phyloP scores from a whole-genome alignment of 1,284 basidiomycete genomes.

The Ganoderma resinaceum region DNA sequence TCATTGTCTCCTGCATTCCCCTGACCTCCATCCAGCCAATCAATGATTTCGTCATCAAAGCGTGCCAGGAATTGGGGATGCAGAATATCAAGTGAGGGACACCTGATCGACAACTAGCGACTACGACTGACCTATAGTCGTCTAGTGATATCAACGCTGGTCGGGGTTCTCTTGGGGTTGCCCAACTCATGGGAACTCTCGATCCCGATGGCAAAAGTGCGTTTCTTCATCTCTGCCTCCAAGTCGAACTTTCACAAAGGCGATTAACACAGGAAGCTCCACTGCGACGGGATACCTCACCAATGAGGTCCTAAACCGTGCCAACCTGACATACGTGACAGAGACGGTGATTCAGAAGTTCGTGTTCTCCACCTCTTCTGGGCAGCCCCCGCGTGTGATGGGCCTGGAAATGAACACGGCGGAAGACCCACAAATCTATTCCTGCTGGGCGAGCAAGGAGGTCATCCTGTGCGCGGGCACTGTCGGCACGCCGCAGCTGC shows the following conservation, averaged over 20 bases:
- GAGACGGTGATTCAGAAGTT: constrained; percentile 39
- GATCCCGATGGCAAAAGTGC: constrained; percentile 41
- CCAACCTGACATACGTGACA: constrained; percentile 50
- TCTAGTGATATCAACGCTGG: constrained; percentile 41
- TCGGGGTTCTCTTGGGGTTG: constrained; percentile 37
- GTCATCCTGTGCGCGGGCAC: constrained; percentile 52
- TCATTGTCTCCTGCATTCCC: too few species aligned
- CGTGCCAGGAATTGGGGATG: constrained; percentile 35
- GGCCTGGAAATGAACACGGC: constrained; percentile 42
- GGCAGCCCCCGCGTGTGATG: constrained; percentile 29
- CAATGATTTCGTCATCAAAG: constrained; percentile 21
- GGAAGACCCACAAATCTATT: constrained; percentile 32
- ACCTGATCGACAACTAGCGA: too few species aligned
- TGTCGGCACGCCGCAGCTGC: constrained; percentile 52
- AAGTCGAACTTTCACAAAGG: neutral
- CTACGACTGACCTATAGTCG: neutral
- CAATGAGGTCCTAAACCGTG: constrained; percentile 40
- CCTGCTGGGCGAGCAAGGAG: constrained; percentile 43
- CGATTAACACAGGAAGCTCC: constrained; percentile 41
- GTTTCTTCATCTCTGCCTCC: constrained; percentile 3
- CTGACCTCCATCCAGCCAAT: constrained; percentile 20
- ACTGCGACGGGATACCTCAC: constrained; percentile 48
- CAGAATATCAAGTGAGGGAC: constrained; percentile 33
- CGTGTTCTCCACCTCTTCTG: constrained; percentile 29
- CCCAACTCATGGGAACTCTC: constrained; percentile 36